Conservation (phyloP, 1,284 basidiomycete genomes). For the Sporisorium graminicola region DNA sequence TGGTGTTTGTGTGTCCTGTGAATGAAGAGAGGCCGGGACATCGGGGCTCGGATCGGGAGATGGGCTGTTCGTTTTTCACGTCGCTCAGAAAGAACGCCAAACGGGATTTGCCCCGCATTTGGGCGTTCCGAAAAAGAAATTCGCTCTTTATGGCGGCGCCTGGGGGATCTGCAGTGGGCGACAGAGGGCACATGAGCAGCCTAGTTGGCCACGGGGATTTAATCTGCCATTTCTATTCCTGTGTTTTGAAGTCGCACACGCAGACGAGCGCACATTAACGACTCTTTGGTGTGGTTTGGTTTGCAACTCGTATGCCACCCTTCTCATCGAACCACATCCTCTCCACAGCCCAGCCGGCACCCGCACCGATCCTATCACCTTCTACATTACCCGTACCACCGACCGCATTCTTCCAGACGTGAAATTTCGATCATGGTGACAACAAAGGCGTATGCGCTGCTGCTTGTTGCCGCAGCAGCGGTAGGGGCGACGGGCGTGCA, state of each 20-base stretch:
- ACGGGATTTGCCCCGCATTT: conserved; percentile 34
- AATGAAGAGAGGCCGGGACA: not conserved
- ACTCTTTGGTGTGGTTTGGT: too few species aligned
- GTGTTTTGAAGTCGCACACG: not conserved
- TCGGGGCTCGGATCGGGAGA: not conserved
- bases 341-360: not conserved
- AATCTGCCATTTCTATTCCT: not conserved
- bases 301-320: not conserved
- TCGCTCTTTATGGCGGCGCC: too few species aligned
- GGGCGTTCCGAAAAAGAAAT: not conserved
- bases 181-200: conserved; percentile 1
- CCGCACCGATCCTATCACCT: not conserved
- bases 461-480: not conserved
- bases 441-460: not conserved
- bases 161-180: conserved; percentile 9
- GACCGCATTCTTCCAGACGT: not conserved
- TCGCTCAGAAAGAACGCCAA: not conserved
- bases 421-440: not conserved
- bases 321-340: not conserved
- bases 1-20: not conserved
- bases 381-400: not conserved
- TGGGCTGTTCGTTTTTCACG: not conserved
- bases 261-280: not conserved
- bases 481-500: not conserved
- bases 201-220: not conserved